These are phyloP conservation scores for Gymnopilus junonius DNA, from an alignment of 768 basidiomycete genomes.

Conservation along the genomic window DNA sequence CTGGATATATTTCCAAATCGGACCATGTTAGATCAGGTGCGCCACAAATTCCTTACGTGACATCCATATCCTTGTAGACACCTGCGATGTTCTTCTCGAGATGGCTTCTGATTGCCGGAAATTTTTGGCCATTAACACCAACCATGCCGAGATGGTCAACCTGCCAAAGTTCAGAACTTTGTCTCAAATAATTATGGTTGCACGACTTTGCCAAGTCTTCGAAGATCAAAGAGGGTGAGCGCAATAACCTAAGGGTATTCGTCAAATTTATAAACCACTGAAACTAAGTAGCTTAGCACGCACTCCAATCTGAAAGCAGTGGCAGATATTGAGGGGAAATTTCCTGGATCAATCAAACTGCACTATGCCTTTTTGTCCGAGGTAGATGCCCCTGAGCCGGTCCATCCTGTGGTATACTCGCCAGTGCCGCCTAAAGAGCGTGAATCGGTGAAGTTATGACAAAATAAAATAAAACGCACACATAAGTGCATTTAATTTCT, in stretches of 20 bases:
- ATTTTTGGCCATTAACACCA: slow-evolving; percentile 87
- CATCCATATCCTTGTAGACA: slow-evolving; percentile 88
- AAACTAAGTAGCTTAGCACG: slow-evolving; percentile 24
- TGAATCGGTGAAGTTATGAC: slow-evolving; percentile 1
- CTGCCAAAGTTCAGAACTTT: slow-evolving; percentile 37
- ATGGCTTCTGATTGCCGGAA: slow-evolving; percentile 83
- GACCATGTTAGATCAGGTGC: neutral
- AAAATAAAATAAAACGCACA: slow-evolving; percentile 48
- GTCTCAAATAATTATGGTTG: neutral
- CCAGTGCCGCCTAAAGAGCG: slow-evolving; percentile 44
- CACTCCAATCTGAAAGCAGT: slow-evolving; percentile 67
- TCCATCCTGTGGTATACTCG: slow-evolving; percentile 97
- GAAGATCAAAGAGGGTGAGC: slow-evolving; percentile 87
- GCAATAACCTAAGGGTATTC: slow-evolving; percentile 70
- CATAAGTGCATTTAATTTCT: slow-evolving; percentile 77
- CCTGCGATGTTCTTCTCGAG: slow-evolving; percentile 80
- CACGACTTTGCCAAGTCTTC: slow-evolving; percentile 75
- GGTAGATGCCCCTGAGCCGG: slow-evolving; percentile 87
- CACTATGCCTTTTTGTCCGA: slow-evolving; percentile 87
- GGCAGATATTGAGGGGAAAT: neutral
- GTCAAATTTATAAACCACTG: neutral
- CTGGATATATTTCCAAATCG: slow-evolving; percentile 35
- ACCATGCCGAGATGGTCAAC: slow-evolving; percentile 84
- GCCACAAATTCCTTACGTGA: slow-evolving; percentile 54
- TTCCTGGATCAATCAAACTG: neutral